phyloP scores from a whole-genome alignment of 192 early-diverging fungal species.

The Kappamyces sp. region DNA sequence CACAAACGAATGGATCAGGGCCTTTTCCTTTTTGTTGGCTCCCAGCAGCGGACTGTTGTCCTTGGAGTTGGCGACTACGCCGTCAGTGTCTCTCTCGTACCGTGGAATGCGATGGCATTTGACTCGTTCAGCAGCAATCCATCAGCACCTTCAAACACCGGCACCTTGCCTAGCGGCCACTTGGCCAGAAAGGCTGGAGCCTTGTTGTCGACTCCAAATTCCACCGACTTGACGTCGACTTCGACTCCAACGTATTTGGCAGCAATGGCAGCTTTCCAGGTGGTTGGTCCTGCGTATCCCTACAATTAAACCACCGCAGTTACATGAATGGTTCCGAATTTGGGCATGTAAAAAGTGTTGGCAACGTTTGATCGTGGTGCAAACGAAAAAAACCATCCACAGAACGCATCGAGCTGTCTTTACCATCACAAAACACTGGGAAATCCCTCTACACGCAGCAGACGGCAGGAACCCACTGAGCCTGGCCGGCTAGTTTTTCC shows the following conservation, averaged over 20 bases:
- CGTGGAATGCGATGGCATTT: conserved; percentile 88
- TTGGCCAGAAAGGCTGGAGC: conserved; percentile 79
- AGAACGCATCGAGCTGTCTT: conserved; percentile 25
- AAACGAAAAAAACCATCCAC: neutral
- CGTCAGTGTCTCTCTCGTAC: conserved; percentile 29
- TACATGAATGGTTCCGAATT: no score
- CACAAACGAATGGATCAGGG: conserved; percentile 45
- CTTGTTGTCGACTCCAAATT: conserved; percentile 68
- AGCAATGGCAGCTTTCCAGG: conserved; percentile 57
- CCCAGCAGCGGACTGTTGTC: conserved; percentile 39
- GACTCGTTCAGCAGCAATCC: conserved; percentile 72
- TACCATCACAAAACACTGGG: no score
- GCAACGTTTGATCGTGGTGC: conserved; percentile 12
- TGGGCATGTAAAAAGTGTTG: no score
- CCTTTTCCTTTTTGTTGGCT: conserved; percentile 34
- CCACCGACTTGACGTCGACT: conserved; percentile 53
- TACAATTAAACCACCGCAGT: no score
- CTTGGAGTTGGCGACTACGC: conserved; percentile 42
- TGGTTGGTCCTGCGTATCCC: conserved; percentile 21
- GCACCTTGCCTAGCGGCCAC: conserved; percentile 89
- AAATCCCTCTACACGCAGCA: no score
- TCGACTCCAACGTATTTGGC: conserved; percentile 76
- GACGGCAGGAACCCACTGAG: no score
- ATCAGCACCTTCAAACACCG: conserved; percentile 77
- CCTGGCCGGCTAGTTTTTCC: no score